Percentiles rank a stretch among this genome's conserved stretches.
Conservation (phyloP, 1,284 basidiomycete genomes). For the Leucoagaricus sp. region DNA sequence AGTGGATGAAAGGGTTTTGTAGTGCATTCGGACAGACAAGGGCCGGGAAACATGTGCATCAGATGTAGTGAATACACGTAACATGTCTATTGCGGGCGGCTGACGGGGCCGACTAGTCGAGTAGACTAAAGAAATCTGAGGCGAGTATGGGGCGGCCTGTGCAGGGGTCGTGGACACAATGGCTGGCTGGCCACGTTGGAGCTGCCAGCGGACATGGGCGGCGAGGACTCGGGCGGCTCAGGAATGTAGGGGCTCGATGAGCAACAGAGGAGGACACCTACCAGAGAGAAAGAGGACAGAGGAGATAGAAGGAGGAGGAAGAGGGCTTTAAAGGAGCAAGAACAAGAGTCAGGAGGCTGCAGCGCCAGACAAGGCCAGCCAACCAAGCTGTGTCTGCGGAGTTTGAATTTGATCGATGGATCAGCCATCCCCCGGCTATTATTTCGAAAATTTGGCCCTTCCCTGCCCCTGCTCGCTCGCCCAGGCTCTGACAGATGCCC, state of each 20-base stretch:
- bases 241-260: background rate
- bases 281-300: conserved; percentile 19
- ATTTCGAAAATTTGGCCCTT: background rate
- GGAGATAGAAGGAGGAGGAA: conserved; percentile 25
- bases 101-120: conserved; percentile 16
- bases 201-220: conserved; percentile 20
- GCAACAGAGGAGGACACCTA: conserved; percentile 13
- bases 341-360: conserved; percentile 20
- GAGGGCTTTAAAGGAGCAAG: conserved; percentile 16
- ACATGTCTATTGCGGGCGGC: conserved; percentile 27
- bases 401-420: conserved; percentile 36
- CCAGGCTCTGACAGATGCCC: background rate
- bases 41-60: conserved; percentile 40
- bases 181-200: conserved; percentile 16
- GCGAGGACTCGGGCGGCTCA: conserved; percentile 16
- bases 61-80: conserved; percentile 36
- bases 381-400: conserved; percentile 31
- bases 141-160: background rate
- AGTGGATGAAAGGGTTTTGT: conserved; percentile 25
- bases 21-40: conserved; percentile 27
- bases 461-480: background rate
- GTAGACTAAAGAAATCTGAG: background rate
- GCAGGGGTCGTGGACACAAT: background rate
- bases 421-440: conserved; percentile 7
- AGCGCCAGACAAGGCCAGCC: conserved; percentile 25